These are phyloP conservation scores for Magnolia officinalis DNA, from an alignment of 164 flowering plant species.

Conservation along the genomic window DNA sequence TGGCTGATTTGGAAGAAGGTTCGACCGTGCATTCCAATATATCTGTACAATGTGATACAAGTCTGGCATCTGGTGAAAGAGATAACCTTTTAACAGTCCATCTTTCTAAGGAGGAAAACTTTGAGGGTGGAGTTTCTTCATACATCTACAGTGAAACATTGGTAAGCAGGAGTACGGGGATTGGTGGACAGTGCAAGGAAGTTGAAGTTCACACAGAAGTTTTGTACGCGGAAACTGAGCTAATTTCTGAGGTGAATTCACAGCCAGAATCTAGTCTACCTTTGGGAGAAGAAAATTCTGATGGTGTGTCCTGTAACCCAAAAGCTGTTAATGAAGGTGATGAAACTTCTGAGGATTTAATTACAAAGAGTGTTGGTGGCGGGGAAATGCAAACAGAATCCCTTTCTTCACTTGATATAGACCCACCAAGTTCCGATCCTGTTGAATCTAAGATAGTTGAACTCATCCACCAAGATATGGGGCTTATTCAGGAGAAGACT, in stretches of 20 bases:
- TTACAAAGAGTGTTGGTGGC: constrained; percentile 11
- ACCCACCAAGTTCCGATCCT: constrained; percentile 9
- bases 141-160: constrained; percentile 24
- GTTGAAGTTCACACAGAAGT: constrained; percentile 11
- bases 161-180: constrained; percentile 16
- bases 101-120: constrained; percentile 21
- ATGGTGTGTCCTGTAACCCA: background rate
- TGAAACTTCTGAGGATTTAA: constrained; percentile 15
- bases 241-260: constrained; percentile 22
- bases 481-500: constrained; percentile 6
- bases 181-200: background rate
- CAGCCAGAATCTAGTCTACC: constrained; percentile 8
- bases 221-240: constrained; percentile 20
- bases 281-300: constrained; percentile 4
- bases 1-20: background rate
- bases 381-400: constrained; percentile 3
- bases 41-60: constrained; percentile 4
- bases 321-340: constrained; percentile 10
- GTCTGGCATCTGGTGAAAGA: constrained; percentile 14
- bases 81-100: constrained; percentile 10
- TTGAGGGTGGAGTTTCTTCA: constrained; percentile 13
- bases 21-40: background rate
- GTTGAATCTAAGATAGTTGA: constrained; percentile 20
- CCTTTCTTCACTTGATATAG: constrained; percentile 7
- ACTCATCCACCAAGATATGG: constrained; percentile 22